Base-by-base conservation (phyloP, 345 rosid species). In the Ailanthus altissimus region DNA sequence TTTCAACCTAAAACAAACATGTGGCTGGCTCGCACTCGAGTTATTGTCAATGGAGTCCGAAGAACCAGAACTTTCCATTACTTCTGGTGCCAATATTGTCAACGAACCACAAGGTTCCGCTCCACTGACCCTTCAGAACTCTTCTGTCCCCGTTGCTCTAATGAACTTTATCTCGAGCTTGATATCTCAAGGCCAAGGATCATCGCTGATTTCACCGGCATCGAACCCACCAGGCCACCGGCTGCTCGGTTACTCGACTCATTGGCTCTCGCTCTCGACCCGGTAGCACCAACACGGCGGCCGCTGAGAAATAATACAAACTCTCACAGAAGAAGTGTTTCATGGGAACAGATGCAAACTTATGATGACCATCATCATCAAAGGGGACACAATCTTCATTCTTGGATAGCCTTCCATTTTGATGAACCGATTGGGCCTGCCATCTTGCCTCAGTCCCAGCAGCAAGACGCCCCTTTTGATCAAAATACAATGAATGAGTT, bases 81-180 rank as follows among this genome's bases (percentile, higher is more conserved):
- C 86, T 89, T 86, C 73, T 85, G 93, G 88, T 94, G 98, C 73
- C 88, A 81, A 61, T 82, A 65, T 38, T 94, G 97, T 79, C 88
- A 73, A 49, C 82, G 92, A 5, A 72, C 87, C 56, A 40, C 84
- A 47, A 87, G 94, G 73, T 84, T 92, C 11, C 59, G 80, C 69
- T 80, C 83, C 54, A 60, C 75, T 50, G 83, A 81, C 77, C 82
- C 80, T 1, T 79, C 73, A 13, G 88, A 84, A 57, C 77, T 82
- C 25, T 64, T 82, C 46, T 92, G 94, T 76, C 91, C 92, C 13
- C 76, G 76, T 74, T 94, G 98, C 76, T 85, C 74, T 47, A 58
- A 49, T 47, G 75, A 82, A 14, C 80, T 91, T 54, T 58, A 68
- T 46, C 85, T 77, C 11, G 93, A 92, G 82, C 90, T 91, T 21